phyloP scores from a whole-genome alignment of 1,139 yeast genomes.

The Zygoascus meyerae region DNA sequence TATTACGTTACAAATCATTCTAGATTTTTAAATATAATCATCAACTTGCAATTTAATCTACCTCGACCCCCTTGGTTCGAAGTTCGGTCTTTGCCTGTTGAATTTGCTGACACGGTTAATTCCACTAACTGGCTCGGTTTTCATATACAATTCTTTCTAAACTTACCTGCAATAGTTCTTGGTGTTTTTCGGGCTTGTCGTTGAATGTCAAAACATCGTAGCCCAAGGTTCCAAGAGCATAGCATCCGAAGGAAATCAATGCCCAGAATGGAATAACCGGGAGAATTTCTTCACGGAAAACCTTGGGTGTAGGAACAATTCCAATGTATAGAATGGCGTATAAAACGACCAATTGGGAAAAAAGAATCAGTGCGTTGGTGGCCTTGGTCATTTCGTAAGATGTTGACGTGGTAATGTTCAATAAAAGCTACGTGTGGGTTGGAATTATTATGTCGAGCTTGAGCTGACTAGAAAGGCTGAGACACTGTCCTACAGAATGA shows the following conservation, averaged over 20 bases:
- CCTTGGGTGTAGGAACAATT: constrained; percentile 50
- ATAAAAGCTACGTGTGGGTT: too few species aligned
- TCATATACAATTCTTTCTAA: not conserved
- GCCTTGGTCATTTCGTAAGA: constrained; percentile 56
- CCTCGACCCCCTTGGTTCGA: constrained; percentile 50
- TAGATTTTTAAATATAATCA: not conserved
- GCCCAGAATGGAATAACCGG: constrained; percentile 73
- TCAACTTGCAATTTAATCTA: constrained; percentile 34
- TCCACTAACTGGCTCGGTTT: not conserved
- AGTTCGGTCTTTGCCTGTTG: constrained; percentile 61
- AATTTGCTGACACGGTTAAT: constrained; percentile 39
- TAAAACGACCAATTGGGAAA: constrained; percentile 43
- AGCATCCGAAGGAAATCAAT: constrained; percentile 63
- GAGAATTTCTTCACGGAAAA: constrained; percentile 49
- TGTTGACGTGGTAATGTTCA: too few species aligned
- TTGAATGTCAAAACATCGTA: constrained; percentile 67
- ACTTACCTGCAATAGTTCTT: constrained; percentile 47
- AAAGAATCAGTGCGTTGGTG: constrained; percentile 50
- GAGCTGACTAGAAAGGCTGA: too few species aligned
- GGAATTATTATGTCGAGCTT: too few species aligned
- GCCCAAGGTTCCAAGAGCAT: constrained; percentile 66
- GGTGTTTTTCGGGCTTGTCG: constrained; percentile 65
- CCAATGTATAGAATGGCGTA: constrained; percentile 52
- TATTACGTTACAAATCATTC: not conserved
- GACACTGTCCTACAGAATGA: too few species aligned